Conservation (phyloP, 179 eudicot genomes). For the Heliamphora pulchella region DNA sequence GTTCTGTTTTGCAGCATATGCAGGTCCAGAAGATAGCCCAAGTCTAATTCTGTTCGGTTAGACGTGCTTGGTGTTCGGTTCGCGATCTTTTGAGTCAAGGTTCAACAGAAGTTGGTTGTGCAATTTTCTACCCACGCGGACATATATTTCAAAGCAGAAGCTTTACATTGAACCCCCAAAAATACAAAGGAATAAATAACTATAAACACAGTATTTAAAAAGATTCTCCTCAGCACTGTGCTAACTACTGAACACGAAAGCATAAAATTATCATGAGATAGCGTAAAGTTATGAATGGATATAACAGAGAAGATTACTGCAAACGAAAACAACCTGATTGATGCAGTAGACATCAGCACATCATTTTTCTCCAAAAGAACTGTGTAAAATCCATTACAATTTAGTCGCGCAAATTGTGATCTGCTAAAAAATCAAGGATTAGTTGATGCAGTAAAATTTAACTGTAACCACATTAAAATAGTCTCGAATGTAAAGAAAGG, state of each 20-base stretch:
- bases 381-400: slow-evolving; percentile 80
- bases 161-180: background rate
- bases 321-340: slow-evolving; percentile 54
- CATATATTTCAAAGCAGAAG: background rate
- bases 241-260: background rate
- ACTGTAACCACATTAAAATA: background rate
- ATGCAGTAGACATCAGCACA: slow-evolving; percentile 60
- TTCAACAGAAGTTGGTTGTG: no score
- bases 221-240: background rate
- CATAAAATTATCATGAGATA: background rate
- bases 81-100: no score
- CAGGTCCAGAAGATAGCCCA: no score
- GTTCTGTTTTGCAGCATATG: no score
- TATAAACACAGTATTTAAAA: background rate
- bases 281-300: background rate
- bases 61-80: no score
- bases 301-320: background rate
- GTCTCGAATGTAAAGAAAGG: background rate
- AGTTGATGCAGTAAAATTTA: background rate
- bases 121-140: no score
- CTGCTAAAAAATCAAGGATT: slow-evolving; percentile 31
- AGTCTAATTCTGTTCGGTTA: no score
- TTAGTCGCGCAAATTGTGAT: slow-evolving; percentile 76
- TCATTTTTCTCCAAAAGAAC: slow-evolving; percentile 86
- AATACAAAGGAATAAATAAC: background rate